Conservation (phyloP, 805 yeast genomes). For the Nakazawaea ishiwadae region DNA sequence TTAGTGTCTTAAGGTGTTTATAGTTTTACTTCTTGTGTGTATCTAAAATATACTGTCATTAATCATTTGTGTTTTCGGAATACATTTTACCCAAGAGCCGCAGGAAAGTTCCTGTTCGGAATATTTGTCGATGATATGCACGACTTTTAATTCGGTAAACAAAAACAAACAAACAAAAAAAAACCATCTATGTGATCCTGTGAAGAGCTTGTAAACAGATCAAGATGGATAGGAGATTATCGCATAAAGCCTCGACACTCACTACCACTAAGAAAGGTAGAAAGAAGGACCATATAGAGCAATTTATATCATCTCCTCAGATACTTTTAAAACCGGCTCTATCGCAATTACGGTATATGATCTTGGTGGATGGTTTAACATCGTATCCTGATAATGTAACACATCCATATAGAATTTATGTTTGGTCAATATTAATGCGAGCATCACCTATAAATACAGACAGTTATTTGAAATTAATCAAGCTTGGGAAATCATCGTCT, state of each 20-base stretch:
- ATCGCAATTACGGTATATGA: slow-evolving; percentile 47
- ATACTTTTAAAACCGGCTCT: slow-evolving; percentile 43
- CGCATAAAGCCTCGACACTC: slow-evolving; percentile 8
- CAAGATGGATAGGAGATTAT: slow-evolving; percentile 1
- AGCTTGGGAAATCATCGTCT: slow-evolving; percentile 53
- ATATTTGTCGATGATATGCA: not conserved
- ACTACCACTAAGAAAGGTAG: slow-evolving; percentile 27
- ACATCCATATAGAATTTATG: slow-evolving; percentile 56
- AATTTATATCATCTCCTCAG: slow-evolving; percentile 39
- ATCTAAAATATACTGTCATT: too few relatives aligned
- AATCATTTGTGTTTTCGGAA: too few relatives aligned
- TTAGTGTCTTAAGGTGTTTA: too few relatives aligned
- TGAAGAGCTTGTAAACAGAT: slow-evolving; percentile 2
- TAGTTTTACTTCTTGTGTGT: too few relatives aligned
- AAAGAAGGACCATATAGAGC: slow-evolving; percentile 51
- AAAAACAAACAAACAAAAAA: not conserved
- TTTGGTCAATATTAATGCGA: slow-evolving; percentile 75
- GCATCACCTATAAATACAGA: slow-evolving; percentile 55
- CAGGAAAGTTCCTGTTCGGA: not conserved
- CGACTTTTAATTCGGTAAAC: not conserved
- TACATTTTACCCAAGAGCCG: not conserved
- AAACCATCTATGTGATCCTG: not conserved
- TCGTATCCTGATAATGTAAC: slow-evolving; percentile 37
- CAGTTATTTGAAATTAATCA: slow-evolving; percentile 48
- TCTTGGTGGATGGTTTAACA: slow-evolving; percentile 41